phyloP scores from a whole-genome alignment of 495 filamentous ascomycete species.

The Oleoguttula mirabilis region DNA sequence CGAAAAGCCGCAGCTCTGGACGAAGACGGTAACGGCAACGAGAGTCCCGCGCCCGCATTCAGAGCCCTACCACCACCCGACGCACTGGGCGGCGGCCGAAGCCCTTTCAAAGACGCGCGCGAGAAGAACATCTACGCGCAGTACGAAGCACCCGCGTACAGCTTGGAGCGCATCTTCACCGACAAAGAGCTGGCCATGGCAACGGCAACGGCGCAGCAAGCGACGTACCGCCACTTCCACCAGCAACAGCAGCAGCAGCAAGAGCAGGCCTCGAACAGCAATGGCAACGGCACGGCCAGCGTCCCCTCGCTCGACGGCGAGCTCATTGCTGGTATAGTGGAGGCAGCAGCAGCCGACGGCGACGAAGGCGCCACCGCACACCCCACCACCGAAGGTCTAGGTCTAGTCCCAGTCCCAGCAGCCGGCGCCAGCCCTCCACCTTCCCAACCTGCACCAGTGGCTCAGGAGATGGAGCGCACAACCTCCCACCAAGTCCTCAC shows the following conservation, averaged over 20 bases:
- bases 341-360: conserved; percentile 1
- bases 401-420: conserved; percentile 9
- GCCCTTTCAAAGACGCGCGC: conserved; percentile 42
- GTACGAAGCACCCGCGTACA: conserved; percentile 44
- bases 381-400: conserved; percentile 23
- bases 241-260: conserved; percentile 24
- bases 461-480: conserved; percentile 29
- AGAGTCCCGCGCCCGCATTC: conserved; percentile 36
- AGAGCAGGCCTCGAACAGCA: neutral
- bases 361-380: conserved; percentile 3
- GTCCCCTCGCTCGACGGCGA: conserved; percentile 14
- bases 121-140: conserved; percentile 42
- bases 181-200: conserved; percentile 76
- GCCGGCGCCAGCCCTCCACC: too few species aligned
- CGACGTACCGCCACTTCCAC: conserved; percentile 30
- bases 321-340: neutral
- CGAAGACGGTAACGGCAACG: conserved; percentile 52
- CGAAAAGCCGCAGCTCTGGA: conserved; percentile 57
- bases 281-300: conserved; percentile 3
- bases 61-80: conserved; percentile 9
- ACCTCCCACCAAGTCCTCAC: conserved; percentile 23
- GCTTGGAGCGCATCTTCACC: conserved; percentile 81
- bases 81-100: conserved; percentile 32
- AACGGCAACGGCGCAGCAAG: conserved; percentile 30
- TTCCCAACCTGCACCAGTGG: conserved; percentile 19